Evolutionary conservation across 2,329 filamentous ascomycete genomes (phyloP), one percentile per base, ranked within the genome.

Genomic region (Teratosphaeria destructans): DNA sequence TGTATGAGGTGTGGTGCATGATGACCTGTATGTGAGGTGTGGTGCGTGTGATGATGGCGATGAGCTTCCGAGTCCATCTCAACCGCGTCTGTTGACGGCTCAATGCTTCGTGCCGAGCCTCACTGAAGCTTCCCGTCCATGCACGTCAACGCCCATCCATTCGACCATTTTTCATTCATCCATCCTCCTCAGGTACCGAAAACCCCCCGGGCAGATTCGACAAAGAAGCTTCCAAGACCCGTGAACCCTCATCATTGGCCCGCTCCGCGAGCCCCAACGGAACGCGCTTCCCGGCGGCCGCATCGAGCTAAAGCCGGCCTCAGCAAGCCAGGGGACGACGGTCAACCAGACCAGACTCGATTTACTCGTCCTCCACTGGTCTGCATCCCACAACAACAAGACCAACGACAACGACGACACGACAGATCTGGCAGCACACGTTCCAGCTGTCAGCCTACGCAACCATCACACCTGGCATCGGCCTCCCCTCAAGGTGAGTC

Each of bases 341-440:
- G 54, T 57, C 55, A 57, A 57, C 57, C 57, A 59, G 57, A 57
- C 57, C 57, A 59, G 57, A 49, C 16, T 58, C 47, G n/a, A 49
- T 26, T 49, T 23, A 23, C 27, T 49, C 23, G 23, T 23, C 23
- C 23, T 37, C 27, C 29, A 52, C n/a, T 49, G 4, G 43, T n/a
- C 43, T 19, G 43, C 23, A 23, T 23, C 23, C 23, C 23, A 23
- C 23, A 23, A 23, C 23, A 23, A 23, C 23, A 23, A 23, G 23
- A 2, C 1, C 23, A 23, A 23, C 29, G 5, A 32, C n/a, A 1
- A 23, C 43, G 23, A 23, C 16, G 23, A 19, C 43, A 49, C 43
- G n/a, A 49, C 23, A n/a, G 23, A 43, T n/a, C 12, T 43, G 12
- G 11, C 16, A 23, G 11, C 37, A 32, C 8, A 34, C 32, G 5